phyloP scores from a whole-genome alignment of 208 protist species.

The Leishmania turanica region DNA sequence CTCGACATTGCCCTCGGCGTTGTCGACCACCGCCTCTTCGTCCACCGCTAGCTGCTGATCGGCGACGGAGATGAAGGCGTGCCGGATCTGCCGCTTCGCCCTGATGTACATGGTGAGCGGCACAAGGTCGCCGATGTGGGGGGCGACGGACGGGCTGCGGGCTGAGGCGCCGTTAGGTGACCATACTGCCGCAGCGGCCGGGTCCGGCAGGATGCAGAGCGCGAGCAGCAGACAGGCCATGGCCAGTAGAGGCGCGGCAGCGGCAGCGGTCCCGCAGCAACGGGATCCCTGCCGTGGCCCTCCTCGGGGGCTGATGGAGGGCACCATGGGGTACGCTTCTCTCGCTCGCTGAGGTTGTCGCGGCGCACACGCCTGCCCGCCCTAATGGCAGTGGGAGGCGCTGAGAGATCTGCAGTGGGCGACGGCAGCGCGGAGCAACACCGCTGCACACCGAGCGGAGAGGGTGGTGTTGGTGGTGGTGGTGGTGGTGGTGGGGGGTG shows the following conservation, averaged over 20 bases:
- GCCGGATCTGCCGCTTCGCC: constrained; percentile 28
- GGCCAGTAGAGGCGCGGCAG: background rate
- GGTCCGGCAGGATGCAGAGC: background rate
- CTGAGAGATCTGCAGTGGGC: background rate
- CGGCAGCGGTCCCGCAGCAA: background rate
- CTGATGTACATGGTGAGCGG: constrained; percentile 73
- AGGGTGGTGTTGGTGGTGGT: background rate
- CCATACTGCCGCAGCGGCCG: background rate
- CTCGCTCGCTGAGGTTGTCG: background rate
- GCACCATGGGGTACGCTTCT: background rate
- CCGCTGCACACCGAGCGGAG: background rate
- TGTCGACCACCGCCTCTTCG: constrained; percentile 8
- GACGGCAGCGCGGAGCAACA: background rate
- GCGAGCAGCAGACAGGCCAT: background rate
- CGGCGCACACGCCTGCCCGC: background rate
- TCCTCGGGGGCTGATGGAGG: background rate
- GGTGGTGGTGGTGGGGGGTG: background rate
- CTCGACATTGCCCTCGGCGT: constrained; percentile 22
- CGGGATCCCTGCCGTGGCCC: background rate
- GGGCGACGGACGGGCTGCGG: constrained; percentile 1
- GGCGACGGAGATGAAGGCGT: constrained; percentile 19
- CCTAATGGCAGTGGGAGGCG: background rate
- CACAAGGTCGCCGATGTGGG: constrained; percentile 50
- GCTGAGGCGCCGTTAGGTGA: background rate
- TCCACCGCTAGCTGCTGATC: constrained; percentile 10